A percentile compares a stretch with the other conserved stretches of the same genome.
These are phyloP conservation scores for Geotrichum ghanense DNA, from an alignment of 805 yeast genomes.

Conservation along the genomic window DNA sequence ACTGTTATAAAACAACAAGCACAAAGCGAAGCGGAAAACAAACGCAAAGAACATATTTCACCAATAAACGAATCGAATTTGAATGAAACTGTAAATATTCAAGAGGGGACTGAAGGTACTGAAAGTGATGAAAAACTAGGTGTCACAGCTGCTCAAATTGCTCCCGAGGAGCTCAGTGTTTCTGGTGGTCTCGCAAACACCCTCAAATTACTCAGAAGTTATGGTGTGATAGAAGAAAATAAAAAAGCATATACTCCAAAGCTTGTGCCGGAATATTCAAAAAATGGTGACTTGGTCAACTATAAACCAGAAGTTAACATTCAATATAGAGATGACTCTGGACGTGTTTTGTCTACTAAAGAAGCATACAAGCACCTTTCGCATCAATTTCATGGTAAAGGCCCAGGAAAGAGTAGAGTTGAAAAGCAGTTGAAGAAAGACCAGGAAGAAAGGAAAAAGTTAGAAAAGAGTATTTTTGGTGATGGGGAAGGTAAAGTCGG, in stretches of 20 bases:
- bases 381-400: conserved; percentile 63
- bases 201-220: conserved; percentile 23
- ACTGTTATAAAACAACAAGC: conserved; percentile 12
- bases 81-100: conserved; percentile 3
- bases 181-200: conserved; percentile 29
- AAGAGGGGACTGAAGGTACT: conserved; percentile 5
- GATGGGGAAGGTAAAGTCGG: not conserved
- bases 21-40: conserved; percentile 8
- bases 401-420: conserved; percentile 25
- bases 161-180: conserved; percentile 14
- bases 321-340: conserved; percentile 52
- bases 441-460: conserved; percentile 19
- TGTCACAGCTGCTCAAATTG: conserved; percentile 8
- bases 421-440: conserved; percentile 23
- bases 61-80: conserved; percentile 9
- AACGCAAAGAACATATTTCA: conserved; percentile 6
- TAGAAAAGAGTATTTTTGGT: conserved; percentile 12
- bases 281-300: conserved; percentile 20
- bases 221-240: conserved; percentile 20
- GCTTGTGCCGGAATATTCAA: conserved; percentile 13
- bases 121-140: not conserved
- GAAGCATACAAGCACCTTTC: conserved; percentile 69
- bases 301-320: conserved; percentile 37
- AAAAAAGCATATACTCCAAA: conserved; percentile 13
- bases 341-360: conserved; percentile 46